Conservation (phyloP, 371 early-diverging fungal species). For the Haplosporangium sp. region DNA sequence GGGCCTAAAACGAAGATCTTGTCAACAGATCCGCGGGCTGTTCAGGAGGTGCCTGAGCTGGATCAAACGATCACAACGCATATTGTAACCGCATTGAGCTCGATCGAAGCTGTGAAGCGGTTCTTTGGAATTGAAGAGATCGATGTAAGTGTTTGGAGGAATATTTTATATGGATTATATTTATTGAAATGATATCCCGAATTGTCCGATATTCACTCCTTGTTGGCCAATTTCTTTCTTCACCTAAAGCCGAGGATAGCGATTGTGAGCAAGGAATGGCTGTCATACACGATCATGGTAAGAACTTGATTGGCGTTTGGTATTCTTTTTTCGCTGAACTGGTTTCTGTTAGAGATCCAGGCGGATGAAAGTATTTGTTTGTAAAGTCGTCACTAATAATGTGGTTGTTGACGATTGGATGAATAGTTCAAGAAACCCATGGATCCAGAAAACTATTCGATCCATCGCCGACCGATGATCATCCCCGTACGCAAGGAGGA, state of each 20-base stretch:
- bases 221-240: neutral
- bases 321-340: no score
- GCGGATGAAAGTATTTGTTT: neutral
- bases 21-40: constrained; percentile 16
- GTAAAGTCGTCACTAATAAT: neutral
- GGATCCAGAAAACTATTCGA: constrained; percentile 19
- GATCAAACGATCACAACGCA: constrained; percentile 38
- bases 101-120: constrained; percentile 23
- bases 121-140: constrained; percentile 13
- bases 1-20: constrained; percentile 31
- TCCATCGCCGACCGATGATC: neutral
- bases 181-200: neutral
- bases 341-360: neutral
- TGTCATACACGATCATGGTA: constrained; percentile 33
- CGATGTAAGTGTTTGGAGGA: constrained; percentile 13
- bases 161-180: neutral
- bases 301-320: neutral
- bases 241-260: constrained; percentile 22
- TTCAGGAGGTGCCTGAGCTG: constrained; percentile 9
- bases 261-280: constrained; percentile 31
- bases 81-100: constrained; percentile 32
- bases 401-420: no score
- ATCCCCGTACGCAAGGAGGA: no score
- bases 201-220: neutral
- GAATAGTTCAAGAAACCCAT: constrained; percentile 31